Conservation (phyloP, 2,329 filamentous ascomycete genomes). For the Rhynchosporium graminicola region DNA sequence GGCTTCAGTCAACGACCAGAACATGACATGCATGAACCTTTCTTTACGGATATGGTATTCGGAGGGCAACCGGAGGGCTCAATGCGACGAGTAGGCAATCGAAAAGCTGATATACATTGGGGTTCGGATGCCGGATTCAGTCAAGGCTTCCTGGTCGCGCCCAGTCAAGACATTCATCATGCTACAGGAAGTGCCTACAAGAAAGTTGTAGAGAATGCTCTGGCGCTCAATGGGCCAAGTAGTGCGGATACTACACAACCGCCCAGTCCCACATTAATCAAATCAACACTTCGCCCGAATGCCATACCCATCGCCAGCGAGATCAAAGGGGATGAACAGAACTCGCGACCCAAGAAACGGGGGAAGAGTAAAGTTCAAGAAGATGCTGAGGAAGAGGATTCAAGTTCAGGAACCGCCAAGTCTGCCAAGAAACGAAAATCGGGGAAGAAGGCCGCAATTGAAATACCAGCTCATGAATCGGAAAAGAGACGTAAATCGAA, state of each 20-base stretch:
- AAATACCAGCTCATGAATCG: constrained; percentile 28
- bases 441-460: constrained; percentile 35
- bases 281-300: constrained; percentile 25
- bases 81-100: constrained; percentile 26
- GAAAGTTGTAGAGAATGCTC: constrained; percentile 57
- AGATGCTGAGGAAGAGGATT: constrained; percentile 44
- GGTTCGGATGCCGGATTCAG: constrained; percentile 69
- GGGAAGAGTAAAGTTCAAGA: constrained; percentile 56
- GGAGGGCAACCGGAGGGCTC: constrained; percentile 24
- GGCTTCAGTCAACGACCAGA: constrained; percentile 26
- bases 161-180: constrained; percentile 59
- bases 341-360: constrained; percentile 52
- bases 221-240: constrained; percentile 47
- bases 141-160: constrained; percentile 60
- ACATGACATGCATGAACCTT: constrained; percentile 31
- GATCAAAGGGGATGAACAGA: constrained; percentile 39
- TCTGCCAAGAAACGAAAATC: constrained; percentile 40
- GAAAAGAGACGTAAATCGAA: constrained; percentile 54
- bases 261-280: constrained; percentile 51
- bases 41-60: constrained; percentile 37
- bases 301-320: constrained; percentile 27
- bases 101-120: constrained; percentile 56
- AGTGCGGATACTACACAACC: constrained; percentile 62
- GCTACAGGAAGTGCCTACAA: constrained; percentile 57
- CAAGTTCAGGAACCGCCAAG: constrained; percentile 40